A percentile compares a stretch with the other conserved stretches of the same genome.
phyloP scores from a whole-genome alignment of 2,329 filamentous ascomycete genomes.

The Parastagonospora avenae region DNA sequence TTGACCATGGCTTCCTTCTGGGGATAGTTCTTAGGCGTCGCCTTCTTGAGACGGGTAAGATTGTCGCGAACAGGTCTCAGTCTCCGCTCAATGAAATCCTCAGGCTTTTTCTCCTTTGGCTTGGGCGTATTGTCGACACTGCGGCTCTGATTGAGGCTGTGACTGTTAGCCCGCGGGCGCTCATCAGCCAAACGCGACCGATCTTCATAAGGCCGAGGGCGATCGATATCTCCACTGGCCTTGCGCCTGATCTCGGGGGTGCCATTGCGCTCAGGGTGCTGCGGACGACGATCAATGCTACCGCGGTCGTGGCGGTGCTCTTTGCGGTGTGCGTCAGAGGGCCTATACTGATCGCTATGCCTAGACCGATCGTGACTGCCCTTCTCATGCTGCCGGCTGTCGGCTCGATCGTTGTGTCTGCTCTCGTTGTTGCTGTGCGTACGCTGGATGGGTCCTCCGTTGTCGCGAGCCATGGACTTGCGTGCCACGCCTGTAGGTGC shows the following conservation, averaged over 20 bases:
- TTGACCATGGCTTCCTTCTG: constrained; percentile 66
- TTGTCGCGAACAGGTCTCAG: constrained; percentile 66
- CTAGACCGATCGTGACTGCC: constrained; percentile 34
- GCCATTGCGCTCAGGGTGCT: constrained; percentile 41
- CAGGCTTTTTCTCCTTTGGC: constrained; percentile 36
- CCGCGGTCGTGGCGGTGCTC: constrained; percentile 46
- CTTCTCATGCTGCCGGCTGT: constrained; percentile 38
- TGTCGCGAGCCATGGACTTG: constrained; percentile 41
- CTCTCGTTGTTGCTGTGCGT: constrained; percentile 44
- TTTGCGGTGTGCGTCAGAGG: constrained; percentile 37
- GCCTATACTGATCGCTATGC: constrained; percentile 44
- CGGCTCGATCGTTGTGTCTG: constrained; percentile 40
- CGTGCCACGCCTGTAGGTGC: constrained; percentile 56
- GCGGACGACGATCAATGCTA: constrained; percentile 46
- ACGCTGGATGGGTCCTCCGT: constrained; percentile 45
- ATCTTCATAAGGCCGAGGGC: constrained; percentile 11
- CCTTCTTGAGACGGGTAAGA: constrained; percentile 63
- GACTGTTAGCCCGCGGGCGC: constrained; percentile 44
- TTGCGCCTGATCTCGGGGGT: constrained; percentile 53
- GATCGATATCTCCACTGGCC: constrained; percentile 51
- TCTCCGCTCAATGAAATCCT: constrained; percentile 58
- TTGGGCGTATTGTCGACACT: constrained; percentile 36
- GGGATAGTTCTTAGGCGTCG: constrained; percentile 66
- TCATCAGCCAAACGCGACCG: constrained; percentile 53
- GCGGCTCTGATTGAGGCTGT: constrained; percentile 50